Conservation (phyloP, 495 filamentous ascomycete genomes). For the Bacidia gigantensis region DNA sequence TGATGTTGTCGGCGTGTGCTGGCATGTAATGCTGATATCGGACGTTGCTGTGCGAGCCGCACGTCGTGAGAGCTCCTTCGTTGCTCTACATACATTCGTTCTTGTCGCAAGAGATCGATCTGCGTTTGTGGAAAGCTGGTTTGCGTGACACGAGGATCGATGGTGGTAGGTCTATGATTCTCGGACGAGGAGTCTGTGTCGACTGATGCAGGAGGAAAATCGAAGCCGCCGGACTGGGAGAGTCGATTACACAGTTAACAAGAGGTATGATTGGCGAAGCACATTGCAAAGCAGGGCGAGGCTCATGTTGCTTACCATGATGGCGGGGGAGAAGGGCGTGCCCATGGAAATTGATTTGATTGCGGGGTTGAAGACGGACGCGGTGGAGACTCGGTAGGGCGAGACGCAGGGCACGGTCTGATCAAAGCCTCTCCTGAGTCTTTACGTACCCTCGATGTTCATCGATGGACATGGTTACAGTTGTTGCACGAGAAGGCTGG, state of each 20-base stretch:
- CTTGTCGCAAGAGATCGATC: neutral
- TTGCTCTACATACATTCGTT: neutral
- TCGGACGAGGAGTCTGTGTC: neutral
- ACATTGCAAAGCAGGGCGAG: no score
- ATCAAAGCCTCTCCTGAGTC: no score
- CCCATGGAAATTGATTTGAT: neutral
- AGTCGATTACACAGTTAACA: no score
- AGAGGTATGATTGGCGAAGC: no score
- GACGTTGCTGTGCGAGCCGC: neutral
- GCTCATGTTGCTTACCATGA: conserved; percentile 16
- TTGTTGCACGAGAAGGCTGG: neutral
- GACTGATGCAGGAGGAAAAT: conserved; percentile 24
- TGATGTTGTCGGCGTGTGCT: conserved; percentile 2
- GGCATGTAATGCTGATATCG: neutral
- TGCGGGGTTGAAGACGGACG: neutral
- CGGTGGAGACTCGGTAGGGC: neutral
- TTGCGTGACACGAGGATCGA: neutral
- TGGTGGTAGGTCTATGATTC: neutral
- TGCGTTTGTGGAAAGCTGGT: neutral
- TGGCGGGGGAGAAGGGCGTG: conserved; percentile 11
- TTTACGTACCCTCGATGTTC: no score
- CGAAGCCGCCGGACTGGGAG: conserved; percentile 45
- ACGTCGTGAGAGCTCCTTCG: neutral
- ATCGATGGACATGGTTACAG: no score
- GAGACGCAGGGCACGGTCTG: neutral